Evolutionary conservation across 2,329 filamentous ascomycete genomes (phyloP).

Genomic region (Sclerotinia subarctica): DNA sequence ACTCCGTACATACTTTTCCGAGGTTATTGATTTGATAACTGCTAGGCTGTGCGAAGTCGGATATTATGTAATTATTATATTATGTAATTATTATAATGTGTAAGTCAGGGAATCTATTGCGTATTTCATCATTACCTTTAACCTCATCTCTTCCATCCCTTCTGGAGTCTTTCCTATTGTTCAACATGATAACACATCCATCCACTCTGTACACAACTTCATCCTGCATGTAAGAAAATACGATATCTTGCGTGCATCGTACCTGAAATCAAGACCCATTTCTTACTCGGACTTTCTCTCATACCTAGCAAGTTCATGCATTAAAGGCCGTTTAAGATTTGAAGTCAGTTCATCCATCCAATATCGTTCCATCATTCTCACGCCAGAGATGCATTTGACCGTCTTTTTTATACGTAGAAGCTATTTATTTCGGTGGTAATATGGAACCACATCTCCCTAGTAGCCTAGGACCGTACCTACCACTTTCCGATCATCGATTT

Average conservation of each 20-base stretch:
- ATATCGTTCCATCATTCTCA: slow-evolving; percentile 2
- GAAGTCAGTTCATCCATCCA: neutral
- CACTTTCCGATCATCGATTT: neutral
- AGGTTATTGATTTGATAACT: too few species aligned
- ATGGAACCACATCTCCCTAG: neutral
- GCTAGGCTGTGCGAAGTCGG: too few species aligned
- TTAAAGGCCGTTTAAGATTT: neutral
- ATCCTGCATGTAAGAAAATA: slow-evolving; percentile 3
- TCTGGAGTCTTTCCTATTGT: neutral
- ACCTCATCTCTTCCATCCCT: neutral
- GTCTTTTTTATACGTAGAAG: neutral
- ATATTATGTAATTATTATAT: too few species aligned
- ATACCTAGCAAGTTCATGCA: slow-evolving; percentile 5
- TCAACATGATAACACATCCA: neutral
- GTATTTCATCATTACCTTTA: neutral
- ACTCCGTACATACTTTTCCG: too few species aligned
- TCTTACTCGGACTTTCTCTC: neutral
- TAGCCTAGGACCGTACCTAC: too few species aligned
- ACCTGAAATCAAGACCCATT: slow-evolving; percentile 12
- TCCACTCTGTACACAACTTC: neutral
- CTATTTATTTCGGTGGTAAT: neutral
- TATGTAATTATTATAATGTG: too few species aligned
- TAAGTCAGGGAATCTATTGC: neutral
- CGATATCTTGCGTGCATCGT: slow-evolving; percentile 13
- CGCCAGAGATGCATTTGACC: neutral